Conservation (phyloP, 176 grass and related monocot species). For the Eleusine coracana region DNA sequence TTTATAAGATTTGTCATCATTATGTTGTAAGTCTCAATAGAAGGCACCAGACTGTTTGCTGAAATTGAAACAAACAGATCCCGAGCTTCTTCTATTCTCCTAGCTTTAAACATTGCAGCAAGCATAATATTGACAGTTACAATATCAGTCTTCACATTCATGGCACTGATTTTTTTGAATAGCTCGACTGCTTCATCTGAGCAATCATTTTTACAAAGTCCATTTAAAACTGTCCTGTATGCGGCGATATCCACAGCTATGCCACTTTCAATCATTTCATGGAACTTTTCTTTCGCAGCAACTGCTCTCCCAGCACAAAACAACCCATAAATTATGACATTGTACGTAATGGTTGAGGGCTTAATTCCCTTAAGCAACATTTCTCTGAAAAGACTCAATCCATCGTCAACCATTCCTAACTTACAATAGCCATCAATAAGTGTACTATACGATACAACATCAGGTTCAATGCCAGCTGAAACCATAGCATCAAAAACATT, state of each 20-base stretch:
- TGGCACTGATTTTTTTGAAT: background rate
- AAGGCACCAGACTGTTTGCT: background rate
- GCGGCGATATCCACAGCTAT: background rate
- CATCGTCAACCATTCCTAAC: background rate
- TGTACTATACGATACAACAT: background rate
- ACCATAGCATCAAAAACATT: background rate
- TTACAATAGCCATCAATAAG: background rate
- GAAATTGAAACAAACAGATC: conserved; percentile 1
- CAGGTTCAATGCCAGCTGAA: background rate
- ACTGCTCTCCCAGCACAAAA: background rate
- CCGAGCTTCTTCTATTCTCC: background rate
- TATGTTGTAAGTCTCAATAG: background rate
- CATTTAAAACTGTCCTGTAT: background rate
- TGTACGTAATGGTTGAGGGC: background rate
- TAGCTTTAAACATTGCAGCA: background rate
- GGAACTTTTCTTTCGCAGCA: background rate
- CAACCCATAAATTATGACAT: background rate
- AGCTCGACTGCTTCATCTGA: background rate
- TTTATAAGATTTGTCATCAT: conserved; percentile 16
- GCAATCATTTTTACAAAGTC: conserved; percentile 20
- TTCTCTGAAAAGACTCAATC: background rate
- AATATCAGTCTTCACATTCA: background rate
- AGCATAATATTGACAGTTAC: background rate
- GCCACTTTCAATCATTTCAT: conserved; percentile 13
- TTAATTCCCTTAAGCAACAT: background rate